Evolutionary conservation across 768 basidiomycete species (phyloP).

Genomic region (Phylloporus arenicola): DNA sequence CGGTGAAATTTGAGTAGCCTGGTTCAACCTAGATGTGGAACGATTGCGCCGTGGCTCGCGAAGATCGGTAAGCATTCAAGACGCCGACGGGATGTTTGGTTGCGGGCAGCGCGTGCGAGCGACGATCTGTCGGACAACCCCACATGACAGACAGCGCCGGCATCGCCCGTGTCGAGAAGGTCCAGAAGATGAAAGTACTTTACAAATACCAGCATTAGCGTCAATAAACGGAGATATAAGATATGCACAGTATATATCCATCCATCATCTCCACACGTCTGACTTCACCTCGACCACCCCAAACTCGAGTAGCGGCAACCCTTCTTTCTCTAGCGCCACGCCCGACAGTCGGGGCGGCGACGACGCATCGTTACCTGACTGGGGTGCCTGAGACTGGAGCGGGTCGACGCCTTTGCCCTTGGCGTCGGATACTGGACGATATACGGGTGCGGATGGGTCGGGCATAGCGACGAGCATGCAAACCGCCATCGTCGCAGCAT

Average conservation of each 20-base stretch:
- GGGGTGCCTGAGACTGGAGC: slow-evolving; percentile 4
- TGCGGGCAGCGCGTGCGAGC: no score
- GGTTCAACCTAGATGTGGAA: no score
- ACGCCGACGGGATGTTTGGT: no score
- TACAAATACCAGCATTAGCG: neutral
- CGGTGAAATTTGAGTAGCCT: no score
- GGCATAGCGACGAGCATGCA: slow-evolving; percentile 24
- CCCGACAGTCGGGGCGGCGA: neutral
- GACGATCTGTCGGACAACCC: no score
- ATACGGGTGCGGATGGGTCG: slow-evolving; percentile 3
- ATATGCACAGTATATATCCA: neutral
- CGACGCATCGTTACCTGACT: neutral
- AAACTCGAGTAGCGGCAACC: slow-evolving; percentile 14
- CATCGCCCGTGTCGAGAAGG: no score
- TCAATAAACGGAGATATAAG: slow-evolving; percentile 3
- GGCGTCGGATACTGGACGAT: neutral
- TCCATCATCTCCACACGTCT: slow-evolving; percentile 1
- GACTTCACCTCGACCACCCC: slow-evolving; percentile 8
- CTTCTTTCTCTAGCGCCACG: neutral
- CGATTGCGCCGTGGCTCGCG: no score
- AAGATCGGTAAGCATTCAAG: no score
- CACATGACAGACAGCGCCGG: no score
- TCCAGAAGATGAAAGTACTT: no score
- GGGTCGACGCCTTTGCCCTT: slow-evolving; percentile 17
- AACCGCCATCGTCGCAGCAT: slow-evolving; percentile 4